Evolutionary conservation across 306 rosid species (phyloP).

Genomic region (Cucurbita moschata): DNA sequence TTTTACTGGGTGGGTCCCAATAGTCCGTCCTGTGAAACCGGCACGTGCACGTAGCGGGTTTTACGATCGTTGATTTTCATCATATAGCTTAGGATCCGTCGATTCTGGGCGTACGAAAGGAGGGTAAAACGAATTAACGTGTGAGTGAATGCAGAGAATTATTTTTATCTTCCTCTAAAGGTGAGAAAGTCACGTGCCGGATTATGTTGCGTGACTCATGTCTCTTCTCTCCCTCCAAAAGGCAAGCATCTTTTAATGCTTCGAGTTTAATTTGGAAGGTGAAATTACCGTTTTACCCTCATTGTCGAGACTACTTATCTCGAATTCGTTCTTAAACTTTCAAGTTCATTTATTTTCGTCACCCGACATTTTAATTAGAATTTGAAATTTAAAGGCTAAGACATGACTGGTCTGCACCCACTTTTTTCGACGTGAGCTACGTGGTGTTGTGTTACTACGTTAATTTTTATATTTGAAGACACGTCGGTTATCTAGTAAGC

Average conservation of each 20-base stretch:
- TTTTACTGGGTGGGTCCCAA: background rate
- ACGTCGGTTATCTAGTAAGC: too few species aligned
- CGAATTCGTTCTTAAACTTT: background rate
- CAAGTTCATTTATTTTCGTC: background rate
- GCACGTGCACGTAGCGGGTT: background rate
- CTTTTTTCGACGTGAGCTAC: too few species aligned
- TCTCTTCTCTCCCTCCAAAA: background rate
- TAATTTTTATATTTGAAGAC: too few species aligned
- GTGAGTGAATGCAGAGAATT: background rate
- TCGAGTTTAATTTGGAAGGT: too few species aligned
- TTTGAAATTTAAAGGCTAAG: too few species aligned
- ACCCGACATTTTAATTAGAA: too few species aligned
- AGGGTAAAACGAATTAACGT: background rate
- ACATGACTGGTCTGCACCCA: too few species aligned
- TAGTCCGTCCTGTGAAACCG: background rate
- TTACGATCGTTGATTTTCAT: background rate
- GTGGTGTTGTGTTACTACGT: too few species aligned
- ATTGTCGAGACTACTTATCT: background rate
- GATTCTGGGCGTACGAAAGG: background rate
- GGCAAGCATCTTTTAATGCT: background rate
- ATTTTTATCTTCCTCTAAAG: background rate
- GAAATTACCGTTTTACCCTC: background rate
- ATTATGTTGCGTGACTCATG: background rate
- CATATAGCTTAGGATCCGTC: background rate
- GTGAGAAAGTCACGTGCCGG: background rate